Evolutionary conservation across 2,329 filamentous ascomycete species (phyloP).

Genomic region (Epichloe hybrida): DNA sequence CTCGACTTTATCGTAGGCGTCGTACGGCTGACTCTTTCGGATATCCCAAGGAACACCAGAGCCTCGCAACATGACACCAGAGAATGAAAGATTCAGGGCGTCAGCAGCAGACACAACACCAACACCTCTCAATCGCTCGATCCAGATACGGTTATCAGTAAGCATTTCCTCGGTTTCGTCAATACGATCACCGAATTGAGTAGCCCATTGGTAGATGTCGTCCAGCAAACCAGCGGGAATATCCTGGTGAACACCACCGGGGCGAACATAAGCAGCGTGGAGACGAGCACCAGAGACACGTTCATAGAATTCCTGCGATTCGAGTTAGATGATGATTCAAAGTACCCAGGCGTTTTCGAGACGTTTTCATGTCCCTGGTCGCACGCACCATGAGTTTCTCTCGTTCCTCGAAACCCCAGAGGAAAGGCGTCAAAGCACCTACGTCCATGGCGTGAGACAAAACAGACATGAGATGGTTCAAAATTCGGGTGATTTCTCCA

Average conservation of each 20-base stretch:
- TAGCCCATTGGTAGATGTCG: slow-evolving; percentile 99
- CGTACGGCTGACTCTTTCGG: slow-evolving; percentile 92
- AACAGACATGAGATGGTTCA: slow-evolving; percentile 98
- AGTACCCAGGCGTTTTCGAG: background rate
- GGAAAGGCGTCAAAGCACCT: slow-evolving; percentile 90
- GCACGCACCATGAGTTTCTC: slow-evolving; percentile 92
- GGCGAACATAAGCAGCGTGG: slow-evolving; percentile 91
- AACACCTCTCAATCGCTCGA: slow-evolving; percentile 77
- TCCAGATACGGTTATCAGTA: slow-evolving; percentile 99
- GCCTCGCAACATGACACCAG: slow-evolving; percentile 93
- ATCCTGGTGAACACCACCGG: slow-evolving; percentile 92
- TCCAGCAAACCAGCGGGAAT: slow-evolving; percentile 86
- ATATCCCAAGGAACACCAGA: slow-evolving; percentile 94
- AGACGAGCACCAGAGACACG: slow-evolving; percentile 96
- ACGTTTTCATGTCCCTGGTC: background rate
- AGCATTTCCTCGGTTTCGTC: slow-evolving; percentile 98
- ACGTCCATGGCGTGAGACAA: slow-evolving; percentile 98
- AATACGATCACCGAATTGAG: slow-evolving; percentile 94
- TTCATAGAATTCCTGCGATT: slow-evolving; percentile 91
- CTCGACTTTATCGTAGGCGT: slow-evolving; percentile 94
- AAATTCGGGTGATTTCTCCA: slow-evolving; percentile 80
- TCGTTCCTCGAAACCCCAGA: slow-evolving; percentile 99
- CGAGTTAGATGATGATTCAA: background rate
- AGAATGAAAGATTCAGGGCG: slow-evolving; percentile 94
- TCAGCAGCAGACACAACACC: slow-evolving; percentile 86